Conservation (phyloP, 148 eudicot genomes). For the Rhododendron vialii region DNA sequence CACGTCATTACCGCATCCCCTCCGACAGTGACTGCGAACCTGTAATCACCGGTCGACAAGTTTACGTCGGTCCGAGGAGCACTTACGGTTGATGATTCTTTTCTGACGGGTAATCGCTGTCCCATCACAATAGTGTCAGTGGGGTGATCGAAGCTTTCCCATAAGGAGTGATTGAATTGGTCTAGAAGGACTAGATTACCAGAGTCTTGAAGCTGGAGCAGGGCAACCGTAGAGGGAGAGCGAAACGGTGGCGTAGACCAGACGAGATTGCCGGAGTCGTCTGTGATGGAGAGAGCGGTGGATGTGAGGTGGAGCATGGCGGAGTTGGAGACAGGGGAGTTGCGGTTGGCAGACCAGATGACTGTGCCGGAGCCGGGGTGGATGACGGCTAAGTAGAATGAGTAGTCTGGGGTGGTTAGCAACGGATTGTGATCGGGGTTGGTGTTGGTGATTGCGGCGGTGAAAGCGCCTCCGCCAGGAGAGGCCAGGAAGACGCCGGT, state of each 20-base stretch:
- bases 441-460: conserved; percentile 51
- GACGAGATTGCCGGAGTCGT: conserved; percentile 29
- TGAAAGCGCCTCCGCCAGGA: conserved; percentile 34
- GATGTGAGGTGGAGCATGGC: conserved; percentile 40
- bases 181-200: conserved; percentile 62
- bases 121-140: conserved; percentile 61
- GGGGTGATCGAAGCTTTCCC: conserved; percentile 61
- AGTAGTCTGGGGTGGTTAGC: not conserved
- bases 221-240: conserved; percentile 19
- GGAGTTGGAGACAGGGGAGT: conserved; percentile 46
- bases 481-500: conserved; percentile 53
- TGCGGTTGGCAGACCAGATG: conserved; percentile 67
- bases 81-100: conserved; percentile 19
- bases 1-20: conserved; percentile 53
- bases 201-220: conserved; percentile 37
- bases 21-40: conserved; percentile 29
- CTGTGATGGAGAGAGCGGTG: conserved; percentile 37
- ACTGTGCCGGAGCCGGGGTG: conserved; percentile 48
- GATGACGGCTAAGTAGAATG: conserved; percentile 55
- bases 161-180: conserved; percentile 40
- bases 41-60: conserved; percentile 36
- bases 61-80: conserved; percentile 29
- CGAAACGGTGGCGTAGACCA: conserved; percentile 64
- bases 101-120: conserved; percentile 39
- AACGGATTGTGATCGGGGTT: conserved; percentile 16